These are phyloP conservation scores for Kodamaea leandrae DNA, from an alignment of 805 yeast genomes.

Conservation along the genomic window DNA sequence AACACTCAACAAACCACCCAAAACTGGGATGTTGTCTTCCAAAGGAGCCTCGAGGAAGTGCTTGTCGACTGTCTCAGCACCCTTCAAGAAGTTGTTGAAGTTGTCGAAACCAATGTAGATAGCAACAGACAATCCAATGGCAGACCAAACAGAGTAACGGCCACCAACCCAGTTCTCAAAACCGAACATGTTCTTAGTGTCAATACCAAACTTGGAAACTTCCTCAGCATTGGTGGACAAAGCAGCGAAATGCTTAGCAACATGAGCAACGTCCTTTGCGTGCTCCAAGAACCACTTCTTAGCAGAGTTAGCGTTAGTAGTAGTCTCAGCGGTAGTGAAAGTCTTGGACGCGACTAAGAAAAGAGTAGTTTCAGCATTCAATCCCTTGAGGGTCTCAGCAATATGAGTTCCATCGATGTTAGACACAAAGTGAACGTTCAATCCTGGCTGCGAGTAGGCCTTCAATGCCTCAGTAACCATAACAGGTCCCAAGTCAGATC, in stretches of 20 bases:
- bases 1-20: constrained; percentile 90
- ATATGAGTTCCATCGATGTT: constrained; percentile 98
- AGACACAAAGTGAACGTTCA: constrained; percentile 89
- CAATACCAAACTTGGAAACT: constrained; percentile 94
- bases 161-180: constrained; percentile 99
- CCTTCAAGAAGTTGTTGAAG: constrained; percentile 87
- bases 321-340: constrained; percentile 98
- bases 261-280: constrained; percentile 65
- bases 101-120: constrained; percentile 93
- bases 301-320: constrained; percentile 93
- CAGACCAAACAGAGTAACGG: constrained; percentile 99
- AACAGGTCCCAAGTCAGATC: constrained; percentile 97
- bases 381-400: constrained; percentile 79
- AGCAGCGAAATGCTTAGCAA: constrained; percentile 97
- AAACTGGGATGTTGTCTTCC: constrained; percentile 85
- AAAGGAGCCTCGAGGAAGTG: constrained; percentile 84
- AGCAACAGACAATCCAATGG: constrained; percentile 95
- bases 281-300: constrained; percentile 86
- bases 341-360: constrained; percentile 95
- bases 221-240: constrained; percentile 89
- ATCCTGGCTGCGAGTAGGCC: constrained; percentile 72
- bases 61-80: constrained; percentile 96
- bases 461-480: constrained; percentile 99
- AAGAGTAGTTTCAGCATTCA: constrained; percentile 88
- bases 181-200: constrained; percentile 97